Evolutionary conservation across 768 basidiomycete species (phyloP), one percentile per base, ranked within the genome.

Genomic region (Cyclocybe cylindracea): DNA sequence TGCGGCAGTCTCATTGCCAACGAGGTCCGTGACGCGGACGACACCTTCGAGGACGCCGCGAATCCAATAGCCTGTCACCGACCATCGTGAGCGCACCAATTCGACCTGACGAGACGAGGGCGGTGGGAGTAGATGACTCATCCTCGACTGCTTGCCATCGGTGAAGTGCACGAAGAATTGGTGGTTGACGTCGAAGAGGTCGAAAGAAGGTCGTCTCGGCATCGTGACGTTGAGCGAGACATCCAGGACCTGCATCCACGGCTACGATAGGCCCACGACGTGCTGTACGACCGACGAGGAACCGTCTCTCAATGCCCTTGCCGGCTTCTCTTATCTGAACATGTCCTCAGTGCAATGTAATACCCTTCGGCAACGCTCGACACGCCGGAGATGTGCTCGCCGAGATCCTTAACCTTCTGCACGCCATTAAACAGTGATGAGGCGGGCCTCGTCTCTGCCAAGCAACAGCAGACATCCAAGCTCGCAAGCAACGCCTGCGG

Each of bases 331-430:
- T n/a, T n/a, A n/a, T n/a, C 82, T 83, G 73, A 98, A 99, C 97
- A 99, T 98, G 10, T 93, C 96, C 65, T 96, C 89, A n/a, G 96
- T n/a, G n/a, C n/a, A n/a, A n/a, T n/a, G n/a, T n/a, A 99, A 99
- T 10, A 96, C 84, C 24, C 92, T 79, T 50, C 84, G 79, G 44
- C 83, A 84, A 37, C 91, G 78, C 66, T 94, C 92, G 18, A 93
- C 91, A 51, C 86, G 79, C 78, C 1, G 89, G 90, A 99, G 81
- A 69, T 91, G 83, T 50, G 75, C 74, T 96, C 87, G 14, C 84
- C 94, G 14, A 97, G 73, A 13, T 78, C 70, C 37, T 76, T 73
- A 55, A 97, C 82, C 56, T 78, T 77, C 33, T 80, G 71, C 18
- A 98, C 89, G 39, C 88, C 85, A 6, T 69, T 64, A 4, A 4